Conservation (phyloP, 225 moss, liverwort and hornwort species). For the Pseudoscleropodium purum region DNA sequence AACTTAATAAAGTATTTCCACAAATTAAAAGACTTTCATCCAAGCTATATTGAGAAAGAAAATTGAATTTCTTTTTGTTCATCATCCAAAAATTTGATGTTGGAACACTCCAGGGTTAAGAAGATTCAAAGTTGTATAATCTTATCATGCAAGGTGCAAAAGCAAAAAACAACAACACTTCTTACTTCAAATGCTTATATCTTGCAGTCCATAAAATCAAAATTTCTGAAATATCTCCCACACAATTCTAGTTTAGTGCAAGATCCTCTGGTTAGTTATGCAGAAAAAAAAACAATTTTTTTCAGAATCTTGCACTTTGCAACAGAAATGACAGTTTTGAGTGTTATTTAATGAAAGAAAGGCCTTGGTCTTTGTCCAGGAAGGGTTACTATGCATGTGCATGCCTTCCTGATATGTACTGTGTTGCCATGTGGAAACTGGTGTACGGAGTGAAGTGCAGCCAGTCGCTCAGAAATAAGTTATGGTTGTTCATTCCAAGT, state of each 20-base stretch:
- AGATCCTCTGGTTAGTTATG: not conserved
- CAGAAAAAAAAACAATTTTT: not conserved
- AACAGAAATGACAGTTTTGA: not conserved
- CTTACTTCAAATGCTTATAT: not conserved
- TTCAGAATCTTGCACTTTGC: not conserved
- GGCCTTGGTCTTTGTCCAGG: not conserved
- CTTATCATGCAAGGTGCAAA: not conserved
- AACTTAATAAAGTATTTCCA: no score
- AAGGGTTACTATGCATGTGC: not conserved
- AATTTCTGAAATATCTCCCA: not conserved
- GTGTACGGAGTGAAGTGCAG: not conserved
- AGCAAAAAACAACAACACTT: no score
- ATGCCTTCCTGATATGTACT: not conserved
- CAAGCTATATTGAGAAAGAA: no score
- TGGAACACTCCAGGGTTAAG: no score
- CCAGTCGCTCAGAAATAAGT: not conserved
- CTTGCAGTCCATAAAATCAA: not conserved
- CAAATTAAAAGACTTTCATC: no score
- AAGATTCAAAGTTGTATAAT: not conserved
- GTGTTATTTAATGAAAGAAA: not conserved
- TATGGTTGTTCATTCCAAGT: not conserved
- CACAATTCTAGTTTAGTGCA: not conserved
- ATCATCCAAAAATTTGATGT: no score
- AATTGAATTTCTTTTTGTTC: no score
- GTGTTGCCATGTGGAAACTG: constrained; percentile 7